Base-by-base conservation (phyloP, 2,329 filamentous ascomycete genomes). In the Tolypocladium inflatum region DNA sequence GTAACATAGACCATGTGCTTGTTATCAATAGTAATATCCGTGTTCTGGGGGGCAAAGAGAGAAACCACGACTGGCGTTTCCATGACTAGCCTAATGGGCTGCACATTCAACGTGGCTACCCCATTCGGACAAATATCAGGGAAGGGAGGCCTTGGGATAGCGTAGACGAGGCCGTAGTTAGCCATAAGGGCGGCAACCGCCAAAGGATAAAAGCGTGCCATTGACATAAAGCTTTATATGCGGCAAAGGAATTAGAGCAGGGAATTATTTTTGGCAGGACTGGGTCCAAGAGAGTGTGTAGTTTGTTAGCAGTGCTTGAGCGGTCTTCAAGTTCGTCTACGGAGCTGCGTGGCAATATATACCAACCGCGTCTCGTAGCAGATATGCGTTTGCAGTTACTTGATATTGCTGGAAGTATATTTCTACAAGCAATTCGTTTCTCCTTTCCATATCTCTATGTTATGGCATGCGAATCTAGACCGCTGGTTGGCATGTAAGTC, bases 1-100 rank as follows among this genome's bases (percentile, higher is more conserved):
- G 57, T 57, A 53, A 62, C 30, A 35, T 56, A 57, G 13, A 62
- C 54, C 35, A 55, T 57, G 21, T 56, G 30, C 15, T 58, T 48
- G 17, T 51, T 33, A 48, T 58, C 23, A 26, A 60, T 56, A 23
- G 56, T 30, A 21, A 62, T 54, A 51, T 60, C 50, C 21, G 59
- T 60, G 57, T 60, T 59, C 8, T 21, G 7, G 8, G 54, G 59
- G 26, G 55, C 52, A 43, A 55, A 55, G 1, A 54, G 48, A 33
- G 57, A 57, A 5, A 62, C 33, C 21, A 60, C 30, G 45, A 61
- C 55, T 10, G 57, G 59, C 2, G 39, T 55, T 41, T 58, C 38
- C 30, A 55, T 23, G n/a, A 61, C 50, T 13, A 59, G 41, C 7
- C 55, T 57, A 35, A 58, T 52, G 10, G 61, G 57, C n/a, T 58